Percentiles rank a stretch among this genome's conserved stretches.
These are phyloP conservation scores for Psilocybe mexicana DNA, from an alignment of 1,284 basidiomycete genomes.

Conservation along the genomic window DNA sequence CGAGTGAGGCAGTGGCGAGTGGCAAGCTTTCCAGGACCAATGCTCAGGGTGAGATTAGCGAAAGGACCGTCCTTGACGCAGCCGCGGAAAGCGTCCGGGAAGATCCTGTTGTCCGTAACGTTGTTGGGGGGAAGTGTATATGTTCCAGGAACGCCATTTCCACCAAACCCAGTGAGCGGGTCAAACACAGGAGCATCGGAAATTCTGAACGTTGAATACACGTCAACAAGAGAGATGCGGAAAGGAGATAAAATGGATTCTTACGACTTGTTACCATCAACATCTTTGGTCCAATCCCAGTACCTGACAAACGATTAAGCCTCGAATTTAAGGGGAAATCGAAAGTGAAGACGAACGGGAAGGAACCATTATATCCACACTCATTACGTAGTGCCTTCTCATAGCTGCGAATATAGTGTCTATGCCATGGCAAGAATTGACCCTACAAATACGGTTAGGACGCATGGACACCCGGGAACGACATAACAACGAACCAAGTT, in stretches of 20 bases:
- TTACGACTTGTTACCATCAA: slow-evolving; percentile 18
- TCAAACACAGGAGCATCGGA: slow-evolving; percentile 36
- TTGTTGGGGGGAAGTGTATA: slow-evolving; percentile 20
- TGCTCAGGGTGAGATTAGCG: slow-evolving; percentile 27
- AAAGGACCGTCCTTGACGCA: slow-evolving; percentile 38
- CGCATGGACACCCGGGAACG: neutral
- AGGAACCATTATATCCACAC: slow-evolving; percentile 36
- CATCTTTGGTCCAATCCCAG: slow-evolving; percentile 43
- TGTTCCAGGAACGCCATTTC: slow-evolving; percentile 29
- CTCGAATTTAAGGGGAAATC: neutral
- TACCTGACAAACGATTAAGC: slow-evolving; percentile 27
- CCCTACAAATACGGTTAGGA: slow-evolving; percentile 26
- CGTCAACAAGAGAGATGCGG: neutral
- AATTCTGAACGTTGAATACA: slow-evolving; percentile 20
- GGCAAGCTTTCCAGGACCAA: slow-evolving; percentile 35
- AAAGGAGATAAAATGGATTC: neutral
- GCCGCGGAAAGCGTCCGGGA: slow-evolving; percentile 24
- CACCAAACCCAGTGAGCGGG: slow-evolving; percentile 35
- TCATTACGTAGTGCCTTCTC: slow-evolving; percentile 35
- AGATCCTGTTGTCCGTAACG: slow-evolving; percentile 12
- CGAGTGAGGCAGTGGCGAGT: slow-evolving; percentile 35
- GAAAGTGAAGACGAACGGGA: slow-evolving; percentile 31
- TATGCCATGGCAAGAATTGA: slow-evolving; percentile 43
- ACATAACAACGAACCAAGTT: slow-evolving; percentile 23
- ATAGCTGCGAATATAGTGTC: slow-evolving; percentile 32